These are phyloP conservation scores for Eutypa lata DNA, from an alignment of 2,329 filamentous ascomycete species.

Conservation along the genomic window DNA sequence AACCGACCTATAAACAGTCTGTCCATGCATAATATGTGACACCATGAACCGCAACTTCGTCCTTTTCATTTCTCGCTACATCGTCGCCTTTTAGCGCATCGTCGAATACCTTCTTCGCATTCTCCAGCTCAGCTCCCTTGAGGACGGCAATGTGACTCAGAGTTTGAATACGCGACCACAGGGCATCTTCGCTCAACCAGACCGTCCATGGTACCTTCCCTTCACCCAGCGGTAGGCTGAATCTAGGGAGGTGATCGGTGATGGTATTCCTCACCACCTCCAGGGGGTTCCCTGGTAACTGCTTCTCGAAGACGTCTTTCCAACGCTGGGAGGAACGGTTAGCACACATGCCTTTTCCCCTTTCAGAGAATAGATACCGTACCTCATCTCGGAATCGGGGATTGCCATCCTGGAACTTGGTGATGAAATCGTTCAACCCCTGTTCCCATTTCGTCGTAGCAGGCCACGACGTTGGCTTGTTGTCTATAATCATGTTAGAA, in stretches of 20 bases:
- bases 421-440: slow-evolving; percentile 57
- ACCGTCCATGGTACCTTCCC: slow-evolving; percentile 54
- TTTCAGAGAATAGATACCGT: slow-evolving; percentile 4
- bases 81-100: slow-evolving; percentile 50
- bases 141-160: slow-evolving; percentile 66
- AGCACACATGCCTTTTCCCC: background rate
- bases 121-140: slow-evolving; percentile 44
- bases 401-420: slow-evolving; percentile 53
- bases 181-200: slow-evolving; percentile 53
- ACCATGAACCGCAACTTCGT: slow-evolving; percentile 63
- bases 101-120: slow-evolving; percentile 49
- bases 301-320: slow-evolving; percentile 61
- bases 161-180: slow-evolving; percentile 64
- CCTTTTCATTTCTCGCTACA: slow-evolving; percentile 56
- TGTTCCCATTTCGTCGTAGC: slow-evolving; percentile 60
- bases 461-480: slow-evolving; percentile 56
- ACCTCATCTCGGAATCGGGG: slow-evolving; percentile 61
- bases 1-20: slow-evolving; percentile 33
- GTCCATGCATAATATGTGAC: slow-evolving; percentile 64
- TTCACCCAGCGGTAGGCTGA: slow-evolving; percentile 60
- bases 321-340: slow-evolving; percentile 37
- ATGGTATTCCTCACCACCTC: slow-evolving; percentile 45
- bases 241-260: slow-evolving; percentile 40
- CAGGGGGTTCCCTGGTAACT: slow-evolving; percentile 50
- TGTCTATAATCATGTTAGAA: slow-evolving; percentile 45